Evolutionary conservation across 2,329 filamentous ascomycete species (phyloP), one percentile per base, ranked within the genome.

Genomic region (Graphilbum sp.): DNA sequence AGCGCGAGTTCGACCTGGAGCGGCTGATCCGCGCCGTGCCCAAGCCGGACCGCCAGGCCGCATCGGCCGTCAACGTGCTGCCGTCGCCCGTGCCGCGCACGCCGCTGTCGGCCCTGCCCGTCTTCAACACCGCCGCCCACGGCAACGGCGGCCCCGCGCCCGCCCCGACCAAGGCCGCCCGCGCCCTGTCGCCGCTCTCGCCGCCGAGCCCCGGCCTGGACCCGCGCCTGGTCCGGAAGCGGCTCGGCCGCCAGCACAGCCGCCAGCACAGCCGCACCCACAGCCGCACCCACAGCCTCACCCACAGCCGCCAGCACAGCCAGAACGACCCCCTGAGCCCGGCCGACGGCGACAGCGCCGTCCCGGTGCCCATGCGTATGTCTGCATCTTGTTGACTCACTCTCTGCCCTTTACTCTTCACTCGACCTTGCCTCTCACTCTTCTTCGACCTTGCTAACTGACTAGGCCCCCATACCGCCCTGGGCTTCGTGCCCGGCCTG

Each of bases 401-500:
- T n/a, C n/a, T 31, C 12, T 13, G 18, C 4, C 13, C 15, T 31
- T 15, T 34, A 4, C 5, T 23, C 2, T 13, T 23, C 3, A 4
- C 7, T 3, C 12, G 2, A 20, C 11, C n/a, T 32, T 32, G 9
- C 16, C 20, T 18, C 7, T 32, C 16, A 5, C 16, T 10, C 30
- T 10, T 29, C 3, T 24, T 34, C 34, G 40, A 42, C 39, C 25
- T 35, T 17, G n/a, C 7, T 15, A 35, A 16, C 40, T 71, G 67
- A 35, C 15, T 40, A 72, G 67, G 69, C 44, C 55, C 64, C 3
- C 56, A 60, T 41, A 64, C 68, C 42, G 63, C 63, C 5, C 54
- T 62, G 3, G 57, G 61, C 13, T 58, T 58, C 41, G 57, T 75
- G 4, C 73, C 72, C 2, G 61, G 69, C 0, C 53, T 76, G 6